Percentiles rank a stretch among this genome's conserved stretches.
These are phyloP conservation scores for Nematocida sp. DNA, from an alignment of 371 early-diverging fungal genomes.

Conservation along the genomic window DNA sequence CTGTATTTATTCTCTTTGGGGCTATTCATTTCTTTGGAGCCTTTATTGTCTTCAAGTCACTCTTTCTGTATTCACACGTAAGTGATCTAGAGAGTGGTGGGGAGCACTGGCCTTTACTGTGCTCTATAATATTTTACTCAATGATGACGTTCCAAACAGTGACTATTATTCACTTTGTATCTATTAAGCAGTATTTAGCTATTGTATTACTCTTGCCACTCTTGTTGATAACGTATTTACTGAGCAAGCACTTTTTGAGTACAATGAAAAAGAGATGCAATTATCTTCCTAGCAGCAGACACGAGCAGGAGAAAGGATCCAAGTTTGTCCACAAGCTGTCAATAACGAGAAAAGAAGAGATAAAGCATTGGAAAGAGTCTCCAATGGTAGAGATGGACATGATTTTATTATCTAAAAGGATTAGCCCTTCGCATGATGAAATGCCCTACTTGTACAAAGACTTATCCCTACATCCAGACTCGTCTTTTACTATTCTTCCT, in stretches of 20 bases:
- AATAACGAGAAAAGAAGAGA: slow-evolving; percentile 3
- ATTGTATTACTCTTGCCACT: slow-evolving; percentile 50
- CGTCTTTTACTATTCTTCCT: slow-evolving; percentile 20
- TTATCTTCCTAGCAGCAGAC: slow-evolving; percentile 38
- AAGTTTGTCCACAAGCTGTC: slow-evolving; percentile 8
- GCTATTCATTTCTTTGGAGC: slow-evolving; percentile 56
- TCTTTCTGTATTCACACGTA: slow-evolving; percentile 61
- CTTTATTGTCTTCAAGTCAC: slow-evolving; percentile 62
- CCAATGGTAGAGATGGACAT: slow-evolving; percentile 17
- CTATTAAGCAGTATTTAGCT: slow-evolving; percentile 20
- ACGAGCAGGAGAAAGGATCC: slow-evolving; percentile 15
- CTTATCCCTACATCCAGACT: slow-evolving; percentile 36
- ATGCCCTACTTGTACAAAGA: slow-evolving; percentile 45
- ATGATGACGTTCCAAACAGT: slow-evolving; percentile 59
- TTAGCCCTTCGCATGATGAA: not conserved
- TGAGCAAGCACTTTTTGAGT: slow-evolving; percentile 22
- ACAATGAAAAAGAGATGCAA: slow-evolving; percentile 57
- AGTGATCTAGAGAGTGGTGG: slow-evolving; percentile 65
- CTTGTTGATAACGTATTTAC: slow-evolving; percentile 52
- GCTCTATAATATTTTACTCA: slow-evolving; percentile 56
- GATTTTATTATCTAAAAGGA: not conserved
- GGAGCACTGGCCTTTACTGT: slow-evolving; percentile 55
- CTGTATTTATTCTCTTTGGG: slow-evolving; percentile 61
- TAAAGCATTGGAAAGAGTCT: slow-evolving; percentile 44
- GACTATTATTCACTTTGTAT: slow-evolving; percentile 52